Conservation (phyloP, 768 basidiomycete species). For the Boletus barrowsii region DNA sequence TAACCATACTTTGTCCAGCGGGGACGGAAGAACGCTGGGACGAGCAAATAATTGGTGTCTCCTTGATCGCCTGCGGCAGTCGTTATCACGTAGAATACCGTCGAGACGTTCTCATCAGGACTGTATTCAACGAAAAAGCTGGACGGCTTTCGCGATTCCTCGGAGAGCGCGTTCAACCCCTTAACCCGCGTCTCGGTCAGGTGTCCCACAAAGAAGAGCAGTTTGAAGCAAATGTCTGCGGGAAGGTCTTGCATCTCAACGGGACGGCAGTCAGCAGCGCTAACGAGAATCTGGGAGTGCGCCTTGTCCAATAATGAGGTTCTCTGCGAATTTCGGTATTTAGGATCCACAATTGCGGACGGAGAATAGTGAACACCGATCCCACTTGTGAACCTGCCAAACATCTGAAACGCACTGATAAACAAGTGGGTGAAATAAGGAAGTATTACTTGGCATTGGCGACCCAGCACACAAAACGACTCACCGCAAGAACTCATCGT, state of each 20-base stretch:
- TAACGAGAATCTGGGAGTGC: conserved; percentile 32
- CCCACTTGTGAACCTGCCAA: conserved; percentile 33
- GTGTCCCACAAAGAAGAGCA: conserved; percentile 32
- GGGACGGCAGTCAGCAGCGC: conserved; percentile 33
- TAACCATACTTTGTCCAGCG: conserved; percentile 41
- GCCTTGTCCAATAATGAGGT: conserved; percentile 34
- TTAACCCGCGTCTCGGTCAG: conserved; percentile 16
- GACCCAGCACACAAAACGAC: not conserved
- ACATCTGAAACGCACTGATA: conserved; percentile 33
- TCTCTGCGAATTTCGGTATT: conserved; percentile 26
- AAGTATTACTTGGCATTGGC: not conserved
- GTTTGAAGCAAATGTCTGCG: conserved; percentile 34
- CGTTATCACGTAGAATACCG: conserved; percentile 30
- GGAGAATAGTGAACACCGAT: conserved; percentile 38
- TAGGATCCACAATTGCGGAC: conserved; percentile 31
- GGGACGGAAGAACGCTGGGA: conserved; percentile 33
- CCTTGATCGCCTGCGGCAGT: conserved; percentile 27
- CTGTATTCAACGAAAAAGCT: conserved; percentile 29
- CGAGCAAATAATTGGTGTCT: conserved; percentile 21
- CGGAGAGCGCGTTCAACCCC: conserved; percentile 25
- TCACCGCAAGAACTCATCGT: conserved; percentile 34
- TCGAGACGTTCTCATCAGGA: conserved; percentile 9
- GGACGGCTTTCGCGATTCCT: conserved; percentile 18
- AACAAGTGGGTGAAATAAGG: not conserved
- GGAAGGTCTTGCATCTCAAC: conserved; percentile 38